Conservation (phyloP, 352 stramenopile genomes). For the Phytopythium montanum region DNA sequence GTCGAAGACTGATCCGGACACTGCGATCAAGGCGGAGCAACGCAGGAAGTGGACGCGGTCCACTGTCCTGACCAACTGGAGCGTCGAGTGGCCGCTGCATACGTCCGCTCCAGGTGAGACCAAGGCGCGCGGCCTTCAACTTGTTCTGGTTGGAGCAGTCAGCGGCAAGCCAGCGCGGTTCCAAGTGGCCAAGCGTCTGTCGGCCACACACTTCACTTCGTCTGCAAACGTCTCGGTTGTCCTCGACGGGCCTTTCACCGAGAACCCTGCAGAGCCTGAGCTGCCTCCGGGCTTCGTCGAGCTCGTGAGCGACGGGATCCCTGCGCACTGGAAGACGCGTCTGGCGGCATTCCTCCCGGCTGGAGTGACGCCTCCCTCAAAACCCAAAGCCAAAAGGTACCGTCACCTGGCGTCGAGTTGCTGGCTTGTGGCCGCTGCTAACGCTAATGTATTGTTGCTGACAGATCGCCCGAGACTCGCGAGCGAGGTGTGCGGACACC, state of each 20-base stretch:
- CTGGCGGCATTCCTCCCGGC: constrained; percentile 18
- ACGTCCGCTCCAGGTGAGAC: neutral
- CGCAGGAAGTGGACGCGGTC: neutral
- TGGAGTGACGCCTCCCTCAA: neutral
- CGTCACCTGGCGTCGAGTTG: neutral
- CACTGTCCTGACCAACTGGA: constrained; percentile 20
- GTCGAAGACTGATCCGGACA: neutral
- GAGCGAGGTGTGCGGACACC: neutral
- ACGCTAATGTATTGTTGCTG: neutral
- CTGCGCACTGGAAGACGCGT: constrained; percentile 33
- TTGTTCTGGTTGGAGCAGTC: constrained; percentile 26
- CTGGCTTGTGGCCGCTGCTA: neutral
- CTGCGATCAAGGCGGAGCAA: neutral
- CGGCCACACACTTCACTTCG: constrained; percentile 35
- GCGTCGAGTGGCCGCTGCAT: constrained; percentile 25
- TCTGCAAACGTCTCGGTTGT: constrained; percentile 30
- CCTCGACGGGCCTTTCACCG: constrained; percentile 39
- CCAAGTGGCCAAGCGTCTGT: constrained; percentile 39
- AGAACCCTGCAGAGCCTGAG: constrained; percentile 23
- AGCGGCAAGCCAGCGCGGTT: constrained; percentile 19
- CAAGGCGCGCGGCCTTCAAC: constrained; percentile 11
- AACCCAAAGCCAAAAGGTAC: neutral
- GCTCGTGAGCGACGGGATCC: constrained; percentile 52
- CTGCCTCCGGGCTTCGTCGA: constrained; percentile 41
- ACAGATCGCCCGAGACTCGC: neutral